Conservation (phyloP, 208 protist species). For the Angomonas ambiguus region DNA sequence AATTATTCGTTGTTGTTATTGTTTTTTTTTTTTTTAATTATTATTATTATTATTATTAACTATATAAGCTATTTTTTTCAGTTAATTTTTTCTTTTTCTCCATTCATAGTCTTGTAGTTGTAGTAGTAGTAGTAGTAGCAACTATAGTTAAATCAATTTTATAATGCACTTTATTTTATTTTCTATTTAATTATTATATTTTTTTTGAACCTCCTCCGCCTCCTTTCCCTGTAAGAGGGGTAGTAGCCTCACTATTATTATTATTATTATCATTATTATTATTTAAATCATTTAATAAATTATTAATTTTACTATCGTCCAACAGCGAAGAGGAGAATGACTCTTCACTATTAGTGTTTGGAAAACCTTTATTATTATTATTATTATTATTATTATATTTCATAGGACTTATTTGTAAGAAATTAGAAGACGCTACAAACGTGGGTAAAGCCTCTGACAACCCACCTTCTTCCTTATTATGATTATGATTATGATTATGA, state of each 20-base stretch:
- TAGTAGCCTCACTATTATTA: neutral
- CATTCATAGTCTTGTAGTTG: too few species aligned
- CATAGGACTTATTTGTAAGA: too few species aligned
- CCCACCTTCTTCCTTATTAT: too few species aligned
- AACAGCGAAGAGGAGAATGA: slow-evolving; percentile 1
- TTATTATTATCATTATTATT: too few species aligned
- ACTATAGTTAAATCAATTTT: too few species aligned
- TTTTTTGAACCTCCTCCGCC: too few species aligned
- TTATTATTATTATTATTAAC: slow-evolving; percentile 9
- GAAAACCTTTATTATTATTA: neutral
- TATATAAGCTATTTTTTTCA: neutral
- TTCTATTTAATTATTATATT: too few species aligned
- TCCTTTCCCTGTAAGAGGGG: too few species aligned
- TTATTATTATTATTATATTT: slow-evolving; percentile 4
- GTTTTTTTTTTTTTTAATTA: slow-evolving; percentile 16
- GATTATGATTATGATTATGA: slow-evolving; percentile 1
- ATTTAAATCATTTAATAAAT: slow-evolving; percentile 7
- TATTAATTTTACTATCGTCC: slow-evolving; percentile 3
- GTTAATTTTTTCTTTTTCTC: neutral
- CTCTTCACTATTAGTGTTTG: neutral
- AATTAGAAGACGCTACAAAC: too few species aligned
- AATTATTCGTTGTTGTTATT: neutral
- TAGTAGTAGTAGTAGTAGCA: too few species aligned
- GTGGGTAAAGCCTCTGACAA: too few species aligned
- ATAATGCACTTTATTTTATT: too few species aligned